Percentiles rank a stretch among this genome's conserved stretches.
phyloP scores from a whole-genome alignment of 2,329 filamentous ascomycete genomes.

The Curvularia sp. region DNA sequence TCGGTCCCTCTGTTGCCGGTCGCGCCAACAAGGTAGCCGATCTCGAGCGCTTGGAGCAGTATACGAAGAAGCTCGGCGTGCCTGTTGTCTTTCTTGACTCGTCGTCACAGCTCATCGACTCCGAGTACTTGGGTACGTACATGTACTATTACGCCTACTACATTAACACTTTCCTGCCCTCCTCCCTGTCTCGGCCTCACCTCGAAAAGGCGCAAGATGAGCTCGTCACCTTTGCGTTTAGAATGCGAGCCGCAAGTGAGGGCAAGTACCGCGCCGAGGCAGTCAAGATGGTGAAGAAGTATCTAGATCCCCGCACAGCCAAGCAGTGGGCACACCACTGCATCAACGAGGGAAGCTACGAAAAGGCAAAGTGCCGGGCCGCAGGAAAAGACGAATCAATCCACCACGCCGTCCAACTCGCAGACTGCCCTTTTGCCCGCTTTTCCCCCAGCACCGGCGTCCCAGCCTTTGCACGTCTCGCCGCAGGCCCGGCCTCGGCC shows the following conservation, averaged over 20 bases:
- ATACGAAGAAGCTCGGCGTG: slow-evolving; percentile 34
- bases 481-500: slow-evolving; percentile 33
- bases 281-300: slow-evolving; percentile 34
- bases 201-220: slow-evolving; percentile 38
- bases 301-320: slow-evolving; percentile 30
- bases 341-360: slow-evolving; percentile 31
- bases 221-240: slow-evolving; percentile 41
- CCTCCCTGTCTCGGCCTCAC: slow-evolving; percentile 28
- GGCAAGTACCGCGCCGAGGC: slow-evolving; percentile 27
- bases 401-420: slow-evolving; percentile 37
- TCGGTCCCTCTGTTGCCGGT: slow-evolving; percentile 34
- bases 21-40: slow-evolving; percentile 31
- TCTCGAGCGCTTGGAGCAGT: slow-evolving; percentile 35
- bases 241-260: slow-evolving; percentile 34
- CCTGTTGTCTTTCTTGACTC: slow-evolving; percentile 43
- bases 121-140: slow-evolving; percentile 34
- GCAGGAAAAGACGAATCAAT: slow-evolving; percentile 32
- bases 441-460: slow-evolving; percentile 20
- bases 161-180: slow-evolving; percentile 39
- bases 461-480: slow-evolving; percentile 36
- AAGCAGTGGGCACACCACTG: slow-evolving; percentile 36
- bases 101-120: slow-evolving; percentile 30
- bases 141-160: slow-evolving; percentile 47
- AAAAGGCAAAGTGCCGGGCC: slow-evolving; percentile 28
- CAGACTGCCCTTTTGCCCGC: slow-evolving; percentile 37